Base-by-base conservation (phyloP, 2,329 filamentous ascomycete genomes). In the Fusarium heterosporum region DNA sequence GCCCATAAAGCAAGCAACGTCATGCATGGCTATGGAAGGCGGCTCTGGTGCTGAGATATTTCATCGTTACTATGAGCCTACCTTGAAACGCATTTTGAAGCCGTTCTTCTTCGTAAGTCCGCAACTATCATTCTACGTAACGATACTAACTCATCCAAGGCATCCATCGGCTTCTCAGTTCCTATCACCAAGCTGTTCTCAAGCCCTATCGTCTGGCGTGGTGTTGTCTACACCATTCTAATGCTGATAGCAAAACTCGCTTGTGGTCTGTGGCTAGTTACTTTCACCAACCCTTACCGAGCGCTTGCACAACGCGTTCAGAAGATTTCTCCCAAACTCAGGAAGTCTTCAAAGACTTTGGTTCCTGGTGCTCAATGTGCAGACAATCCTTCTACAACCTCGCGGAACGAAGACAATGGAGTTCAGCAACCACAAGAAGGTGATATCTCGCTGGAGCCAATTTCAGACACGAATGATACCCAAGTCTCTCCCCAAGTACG, bases 161-260 rank as follows among this genome's bases (percentile, higher is more conserved):
- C 85, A 1, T 87, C 85, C 0, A 90, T 95, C 34, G 92, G 92
- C 0, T 94, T 95, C 73, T 89, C 91, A 0, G 91, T 96, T 2
- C 92, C 92, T 0, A 89, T 95, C 29, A 86, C 84, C 0, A 78
- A 86, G 8, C 88, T 96, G 82, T 95, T 93, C 69, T 74, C 75
- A 0, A 85, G 85, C 0, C 72, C 78, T 0, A 82, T 91, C 0
- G 77, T 93, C 3, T 96, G 91, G 92, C 86, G 87, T 12, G 92
- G 92, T 1, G 64, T 93, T 0, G 83, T 93, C 1, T 96, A 94
- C 70, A 83, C 89, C 0, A 65, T 89, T 0, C 78, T 96, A 5
- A 96, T 96, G 92, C 73, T 83, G 1, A 49, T 91, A 3, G 83
- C 79, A 5, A 92, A 92, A 71, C 62, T 89, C 2, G 55, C 82